A percentile compares a stretch with the other conserved stretches of the same genome.
Conservation (phyloP, 2,329 filamentous ascomycete species). For the Epichloe typhina region DNA sequence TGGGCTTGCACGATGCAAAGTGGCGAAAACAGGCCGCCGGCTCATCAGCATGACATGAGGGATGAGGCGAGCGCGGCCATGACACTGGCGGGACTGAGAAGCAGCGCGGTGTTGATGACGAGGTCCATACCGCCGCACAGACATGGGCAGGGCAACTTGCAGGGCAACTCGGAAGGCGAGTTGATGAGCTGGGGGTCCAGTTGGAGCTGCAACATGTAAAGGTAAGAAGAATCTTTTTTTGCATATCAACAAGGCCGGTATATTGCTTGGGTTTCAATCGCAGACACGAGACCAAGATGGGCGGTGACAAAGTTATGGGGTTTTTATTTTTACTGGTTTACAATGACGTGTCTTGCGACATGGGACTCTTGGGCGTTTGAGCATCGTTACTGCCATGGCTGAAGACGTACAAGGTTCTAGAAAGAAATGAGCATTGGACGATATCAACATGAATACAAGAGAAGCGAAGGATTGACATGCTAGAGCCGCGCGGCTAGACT, state of each 20-base stretch:
- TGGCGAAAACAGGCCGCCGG: background rate
- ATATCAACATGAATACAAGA: background rate
- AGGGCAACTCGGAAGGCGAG: constrained; percentile 3
- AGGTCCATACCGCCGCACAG: background rate
- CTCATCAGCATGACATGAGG: constrained; percentile 3
- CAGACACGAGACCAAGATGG: too few species aligned
- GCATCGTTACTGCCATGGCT: background rate
- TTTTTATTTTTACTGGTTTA: background rate
- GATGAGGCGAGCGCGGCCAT: constrained; percentile 8
- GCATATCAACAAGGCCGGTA: too few species aligned
- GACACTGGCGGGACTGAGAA: constrained; percentile 13
- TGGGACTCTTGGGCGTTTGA: background rate
- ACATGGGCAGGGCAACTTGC: background rate
- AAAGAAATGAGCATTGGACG: background rate
- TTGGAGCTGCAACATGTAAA: constrained; percentile 9
- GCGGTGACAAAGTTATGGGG: too few species aligned
- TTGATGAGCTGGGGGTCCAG: constrained; percentile 11
- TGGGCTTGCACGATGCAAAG: constrained; percentile 5
- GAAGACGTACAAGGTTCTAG: background rate
- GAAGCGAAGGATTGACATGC: too few species aligned
- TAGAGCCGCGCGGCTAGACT: too few species aligned
- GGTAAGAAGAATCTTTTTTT: too few species aligned
- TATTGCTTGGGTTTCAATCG: too few species aligned
- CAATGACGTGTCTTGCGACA: background rate
- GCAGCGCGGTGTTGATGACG: constrained; percentile 5